phyloP scores from a whole-genome alignment of 2,329 filamentous ascomycete genomes.

The Scleromitrula shiraiana region DNA sequence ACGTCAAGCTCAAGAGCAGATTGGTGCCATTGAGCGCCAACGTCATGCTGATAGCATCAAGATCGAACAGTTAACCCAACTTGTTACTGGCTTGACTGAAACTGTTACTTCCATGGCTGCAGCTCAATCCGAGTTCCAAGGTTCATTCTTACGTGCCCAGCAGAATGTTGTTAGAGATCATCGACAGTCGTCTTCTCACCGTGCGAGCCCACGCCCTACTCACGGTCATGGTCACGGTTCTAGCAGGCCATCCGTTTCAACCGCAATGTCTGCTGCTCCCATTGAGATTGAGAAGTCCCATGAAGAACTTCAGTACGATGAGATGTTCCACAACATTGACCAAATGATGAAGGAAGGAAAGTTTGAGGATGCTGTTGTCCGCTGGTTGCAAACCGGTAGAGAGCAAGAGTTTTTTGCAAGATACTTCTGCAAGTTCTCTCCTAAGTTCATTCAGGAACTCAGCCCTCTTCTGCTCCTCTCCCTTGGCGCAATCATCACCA shows the following conservation, averaged over 20 bases:
- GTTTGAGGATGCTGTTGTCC: constrained; percentile 55
- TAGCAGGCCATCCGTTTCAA: constrained; percentile 14
- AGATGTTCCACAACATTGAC: constrained; percentile 51
- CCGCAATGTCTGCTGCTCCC: constrained; percentile 14
- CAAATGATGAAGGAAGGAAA: constrained; percentile 52
- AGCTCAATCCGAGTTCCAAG: constrained; percentile 61
- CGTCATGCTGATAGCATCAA: constrained; percentile 41
- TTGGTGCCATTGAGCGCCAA: constrained; percentile 24
- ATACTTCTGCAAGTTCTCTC: constrained; percentile 43
- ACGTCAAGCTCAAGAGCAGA: constrained; percentile 37
- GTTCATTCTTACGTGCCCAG: constrained; percentile 51
- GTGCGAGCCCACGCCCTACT: constrained; percentile 1
- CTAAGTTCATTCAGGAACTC: constrained; percentile 46
- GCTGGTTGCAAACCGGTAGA: constrained; percentile 57
- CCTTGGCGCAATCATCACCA: constrained; percentile 55
- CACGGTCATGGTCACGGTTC: constrained; percentile 6
- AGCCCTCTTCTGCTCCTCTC: constrained; percentile 56
- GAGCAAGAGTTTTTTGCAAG: constrained; percentile 56
- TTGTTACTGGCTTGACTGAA: constrained; percentile 58
- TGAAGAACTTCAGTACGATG: constrained; percentile 41
- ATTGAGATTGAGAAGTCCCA: constrained; percentile 6
- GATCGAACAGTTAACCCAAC: constrained; percentile 62
- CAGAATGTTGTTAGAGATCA: constrained; percentile 40
- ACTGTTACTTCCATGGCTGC: constrained; percentile 63
- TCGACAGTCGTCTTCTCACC: constrained; percentile 11